Conservation (phyloP, 129 eudicot species). For the Pulicaria dysenterica region DNA sequence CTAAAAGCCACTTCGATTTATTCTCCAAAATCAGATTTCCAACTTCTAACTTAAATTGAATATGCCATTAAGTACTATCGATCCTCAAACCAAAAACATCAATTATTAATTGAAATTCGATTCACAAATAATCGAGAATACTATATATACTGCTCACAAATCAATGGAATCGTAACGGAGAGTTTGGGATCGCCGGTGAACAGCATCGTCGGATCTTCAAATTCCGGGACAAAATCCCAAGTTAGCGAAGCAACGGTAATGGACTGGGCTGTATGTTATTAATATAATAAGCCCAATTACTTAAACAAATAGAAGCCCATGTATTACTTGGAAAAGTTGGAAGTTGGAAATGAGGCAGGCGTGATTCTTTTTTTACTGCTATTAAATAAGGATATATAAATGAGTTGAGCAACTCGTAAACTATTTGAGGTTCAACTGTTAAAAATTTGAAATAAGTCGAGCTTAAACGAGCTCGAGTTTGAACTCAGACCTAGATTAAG, state of each 20-base stretch:
- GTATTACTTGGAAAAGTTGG: neutral
- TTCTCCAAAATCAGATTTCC: slow-evolving; percentile 5
- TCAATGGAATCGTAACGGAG: neutral
- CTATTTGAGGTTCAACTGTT: no score
- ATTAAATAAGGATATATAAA: no score
- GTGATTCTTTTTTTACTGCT: no score
- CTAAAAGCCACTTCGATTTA: slow-evolving; percentile 10
- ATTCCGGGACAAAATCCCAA: slow-evolving; percentile 6
- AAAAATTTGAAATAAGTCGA: no score
- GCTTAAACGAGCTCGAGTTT: no score
- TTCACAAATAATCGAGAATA: neutral
- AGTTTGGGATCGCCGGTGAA: slow-evolving; percentile 18
- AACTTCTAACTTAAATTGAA: slow-evolving; percentile 10
- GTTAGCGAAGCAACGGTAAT: neutral
- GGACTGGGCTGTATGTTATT: neutral
- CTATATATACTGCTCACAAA: no score
- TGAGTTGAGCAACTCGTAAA: no score
- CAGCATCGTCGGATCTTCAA: slow-evolving; percentile 28
- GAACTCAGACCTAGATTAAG: no score
- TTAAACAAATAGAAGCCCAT: neutral
- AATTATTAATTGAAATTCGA: slow-evolving; percentile 6
- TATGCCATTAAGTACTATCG: neutral
- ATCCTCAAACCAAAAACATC: neutral
- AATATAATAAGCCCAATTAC: slow-evolving; percentile 12
- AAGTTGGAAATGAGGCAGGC: neutral